These are phyloP conservation scores for Hypoxylon rickii DNA, from an alignment of 495 filamentous ascomycete species.

Conservation along the genomic window DNA sequence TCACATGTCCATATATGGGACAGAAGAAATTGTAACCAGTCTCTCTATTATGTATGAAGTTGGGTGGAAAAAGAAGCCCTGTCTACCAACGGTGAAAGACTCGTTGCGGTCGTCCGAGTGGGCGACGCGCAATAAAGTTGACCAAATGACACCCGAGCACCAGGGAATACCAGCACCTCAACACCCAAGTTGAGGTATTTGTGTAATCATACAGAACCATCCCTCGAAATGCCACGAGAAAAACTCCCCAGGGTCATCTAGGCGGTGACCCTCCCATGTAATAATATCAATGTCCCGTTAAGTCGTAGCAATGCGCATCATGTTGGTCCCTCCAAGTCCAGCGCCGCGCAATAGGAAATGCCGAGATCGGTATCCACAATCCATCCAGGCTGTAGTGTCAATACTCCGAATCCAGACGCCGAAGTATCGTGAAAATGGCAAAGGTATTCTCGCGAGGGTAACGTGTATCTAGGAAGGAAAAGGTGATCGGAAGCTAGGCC, in stretches of 20 bases:
- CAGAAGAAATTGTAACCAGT: conserved; percentile 2
- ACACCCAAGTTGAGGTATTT: conserved; percentile 14
- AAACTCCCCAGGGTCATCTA: conserved; percentile 9
- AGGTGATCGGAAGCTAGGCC: conserved; percentile 3
- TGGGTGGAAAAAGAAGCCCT: conserved; percentile 3
- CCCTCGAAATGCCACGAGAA: conserved; percentile 10
- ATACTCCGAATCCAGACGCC: conserved; percentile 40
- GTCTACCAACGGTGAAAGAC: conserved; percentile 17
- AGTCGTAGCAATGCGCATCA: conserved; percentile 29
- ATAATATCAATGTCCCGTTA: conserved; percentile 28
- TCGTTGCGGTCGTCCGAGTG: conserved; percentile 2
- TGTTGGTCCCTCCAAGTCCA: conserved; percentile 23
- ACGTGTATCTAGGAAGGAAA: conserved; percentile 36
- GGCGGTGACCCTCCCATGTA: conserved; percentile 7
- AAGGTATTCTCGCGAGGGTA: conserved; percentile 38
- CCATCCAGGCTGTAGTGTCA: conserved; percentile 36
- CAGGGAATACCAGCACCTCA: conserved; percentile 27
- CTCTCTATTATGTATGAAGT: conserved; percentile 29
- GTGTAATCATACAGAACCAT: conserved; percentile 32
- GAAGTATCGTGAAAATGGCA: conserved; percentile 41
- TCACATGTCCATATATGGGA: no score
- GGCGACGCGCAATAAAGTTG: not conserved
- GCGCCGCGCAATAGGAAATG: conserved; percentile 27
- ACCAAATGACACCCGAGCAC: conserved; percentile 7
- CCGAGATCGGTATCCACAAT: conserved; percentile 34